Percentiles rank a stretch among this genome's conserved stretches.
Evolutionary conservation across 495 filamentous ascomycete genomes (phyloP).

Genomic region (Paragyromitra xinjiangensis): DNA sequence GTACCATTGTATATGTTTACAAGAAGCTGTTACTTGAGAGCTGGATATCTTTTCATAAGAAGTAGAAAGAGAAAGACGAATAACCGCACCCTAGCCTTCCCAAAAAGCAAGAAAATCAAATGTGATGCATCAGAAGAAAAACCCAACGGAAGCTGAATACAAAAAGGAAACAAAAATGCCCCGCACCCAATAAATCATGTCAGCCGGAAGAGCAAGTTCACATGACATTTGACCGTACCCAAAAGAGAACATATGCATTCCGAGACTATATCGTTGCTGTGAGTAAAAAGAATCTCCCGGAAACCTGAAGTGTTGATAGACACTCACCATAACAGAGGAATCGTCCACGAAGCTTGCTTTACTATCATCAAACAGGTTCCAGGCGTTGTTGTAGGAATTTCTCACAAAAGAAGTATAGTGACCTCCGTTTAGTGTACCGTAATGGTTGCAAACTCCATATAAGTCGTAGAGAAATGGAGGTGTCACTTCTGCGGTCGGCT

Average conservation of each 20-base stretch:
- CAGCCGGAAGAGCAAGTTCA: conserved; percentile 11
- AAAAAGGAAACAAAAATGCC: conserved; percentile 36
- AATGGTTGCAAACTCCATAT: conserved; percentile 76
- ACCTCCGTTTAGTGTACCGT: conserved; percentile 71
- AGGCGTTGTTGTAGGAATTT: conserved; percentile 68
- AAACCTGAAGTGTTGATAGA: conserved; percentile 24
- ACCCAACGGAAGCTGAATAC: conserved; percentile 13
- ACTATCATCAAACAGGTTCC: conserved; percentile 74
- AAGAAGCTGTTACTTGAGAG: conserved; percentile 8
- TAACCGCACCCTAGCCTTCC: background rate
- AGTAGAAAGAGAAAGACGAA: background rate
- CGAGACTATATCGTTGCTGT: conserved; percentile 43
- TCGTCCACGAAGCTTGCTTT: conserved; percentile 59
- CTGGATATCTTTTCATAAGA: conserved; percentile 25
- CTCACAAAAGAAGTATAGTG: conserved; percentile 75
- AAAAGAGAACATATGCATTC: conserved; percentile 55
- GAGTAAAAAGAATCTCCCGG: conserved; percentile 17
- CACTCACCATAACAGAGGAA: conserved; percentile 55
- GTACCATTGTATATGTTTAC: conserved; percentile 8
- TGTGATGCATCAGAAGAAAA: background rate
- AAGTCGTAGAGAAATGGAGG: conserved; percentile 75
- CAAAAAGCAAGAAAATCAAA: background rate
- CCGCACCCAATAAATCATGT: conserved; percentile 10
- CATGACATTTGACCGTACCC: conserved; percentile 55
- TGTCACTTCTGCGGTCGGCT: conserved; percentile 62